Percentiles rank a stretch among this genome's conserved stretches.
Evolutionary conservation across 495 filamentous ascomycete genomes (phyloP).

Genomic region (Penicillium ochrochloron): DNA sequence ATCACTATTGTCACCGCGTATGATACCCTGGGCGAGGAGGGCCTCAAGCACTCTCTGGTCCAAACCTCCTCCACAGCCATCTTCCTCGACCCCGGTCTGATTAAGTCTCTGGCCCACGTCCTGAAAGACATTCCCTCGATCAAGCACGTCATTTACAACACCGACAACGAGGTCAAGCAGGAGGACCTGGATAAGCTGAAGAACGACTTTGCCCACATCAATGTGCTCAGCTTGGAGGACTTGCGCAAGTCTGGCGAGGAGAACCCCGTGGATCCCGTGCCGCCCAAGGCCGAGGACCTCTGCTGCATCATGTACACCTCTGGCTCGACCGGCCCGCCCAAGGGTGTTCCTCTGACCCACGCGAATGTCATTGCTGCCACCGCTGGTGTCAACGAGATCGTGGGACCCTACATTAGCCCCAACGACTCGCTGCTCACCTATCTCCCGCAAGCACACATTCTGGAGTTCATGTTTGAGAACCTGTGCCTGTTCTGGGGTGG

Average conservation of each 20-base stretch:
- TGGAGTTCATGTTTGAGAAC: constrained; percentile 98
- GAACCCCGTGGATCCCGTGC: constrained; percentile 79
- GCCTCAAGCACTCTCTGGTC: constrained; percentile 85
- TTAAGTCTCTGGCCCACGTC: constrained; percentile 79
- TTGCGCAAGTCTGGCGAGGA: constrained; percentile 80
- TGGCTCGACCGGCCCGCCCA: constrained; percentile 94
- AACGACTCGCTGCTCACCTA: constrained; percentile 90
- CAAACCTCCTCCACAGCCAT: constrained; percentile 86
- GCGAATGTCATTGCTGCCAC: constrained; percentile 85
- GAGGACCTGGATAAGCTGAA: constrained; percentile 81
- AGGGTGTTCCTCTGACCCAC: constrained; percentile 92
- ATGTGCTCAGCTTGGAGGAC: constrained; percentile 83
- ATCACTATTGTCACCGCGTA: constrained; percentile 96
- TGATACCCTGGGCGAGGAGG: constrained; percentile 94
- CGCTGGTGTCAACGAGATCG: constrained; percentile 86
- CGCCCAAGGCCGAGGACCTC: constrained; percentile 82
- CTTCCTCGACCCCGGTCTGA: constrained; percentile 85
- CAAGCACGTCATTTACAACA: constrained; percentile 88
- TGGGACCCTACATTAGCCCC: constrained; percentile 82
- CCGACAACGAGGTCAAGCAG: constrained; percentile 73
- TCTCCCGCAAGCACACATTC: constrained; percentile 91
- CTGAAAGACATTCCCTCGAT: constrained; percentile 79
- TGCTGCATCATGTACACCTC: constrained; percentile 99
- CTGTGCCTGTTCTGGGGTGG: constrained; percentile 91
- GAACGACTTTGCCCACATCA: constrained; percentile 68